A percentile compares a stretch with the other conserved stretches of the same genome.
Conservation (phyloP, 2,329 filamentous ascomycete species). For the Phialophora expanda region DNA sequence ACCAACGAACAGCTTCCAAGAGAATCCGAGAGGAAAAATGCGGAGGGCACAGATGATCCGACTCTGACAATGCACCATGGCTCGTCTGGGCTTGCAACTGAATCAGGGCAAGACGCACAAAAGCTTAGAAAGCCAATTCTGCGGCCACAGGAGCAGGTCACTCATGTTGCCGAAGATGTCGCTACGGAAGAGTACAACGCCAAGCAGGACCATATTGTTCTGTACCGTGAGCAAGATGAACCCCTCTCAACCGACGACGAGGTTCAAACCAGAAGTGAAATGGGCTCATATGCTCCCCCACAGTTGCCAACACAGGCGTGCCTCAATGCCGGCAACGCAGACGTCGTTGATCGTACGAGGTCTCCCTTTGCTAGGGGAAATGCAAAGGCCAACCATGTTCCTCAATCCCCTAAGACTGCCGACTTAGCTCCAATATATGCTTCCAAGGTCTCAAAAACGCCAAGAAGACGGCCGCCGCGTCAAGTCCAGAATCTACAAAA, state of each 20-base stretch:
- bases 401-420: background rate
- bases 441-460: constrained; percentile 6
- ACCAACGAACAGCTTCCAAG: background rate
- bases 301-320: background rate
- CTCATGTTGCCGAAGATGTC: background rate
- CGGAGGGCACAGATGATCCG: background rate
- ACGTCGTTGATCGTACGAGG: background rate
- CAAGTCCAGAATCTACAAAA: background rate
- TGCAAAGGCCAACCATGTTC: too few species aligned
- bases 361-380: background rate
- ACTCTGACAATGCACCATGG: background rate
- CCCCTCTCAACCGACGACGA: background rate
- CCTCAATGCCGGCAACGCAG: background rate
- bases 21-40: background rate
- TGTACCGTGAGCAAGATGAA: background rate
- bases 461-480: background rate
- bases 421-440: background rate
- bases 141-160: background rate
- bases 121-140: background rate
- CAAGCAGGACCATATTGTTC: background rate
- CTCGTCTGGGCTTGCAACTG: background rate
- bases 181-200: background rate
- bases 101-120: background rate
- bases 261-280: background rate
- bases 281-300: background rate